These are phyloP conservation scores for Picea abies DNA, from an alignment of 83 land plant genomes.

Conservation along the genomic window DNA sequence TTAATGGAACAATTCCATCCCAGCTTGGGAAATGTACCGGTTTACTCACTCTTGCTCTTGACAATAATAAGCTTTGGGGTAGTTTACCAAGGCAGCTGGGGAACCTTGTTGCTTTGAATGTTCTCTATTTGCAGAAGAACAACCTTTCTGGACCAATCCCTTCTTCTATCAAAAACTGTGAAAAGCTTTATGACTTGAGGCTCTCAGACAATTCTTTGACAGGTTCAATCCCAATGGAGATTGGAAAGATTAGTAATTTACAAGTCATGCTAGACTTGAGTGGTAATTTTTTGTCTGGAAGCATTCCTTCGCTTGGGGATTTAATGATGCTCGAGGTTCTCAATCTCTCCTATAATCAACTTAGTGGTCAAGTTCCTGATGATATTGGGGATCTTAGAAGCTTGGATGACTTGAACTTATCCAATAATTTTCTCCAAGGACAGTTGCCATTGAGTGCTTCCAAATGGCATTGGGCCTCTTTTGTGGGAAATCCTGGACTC, in stretches of 20 bases:
- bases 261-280: constrained; percentile 69
- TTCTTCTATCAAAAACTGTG: constrained; percentile 34
- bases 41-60: constrained; percentile 49
- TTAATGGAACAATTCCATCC: constrained; percentile 51
- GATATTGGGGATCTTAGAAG: constrained; percentile 53
- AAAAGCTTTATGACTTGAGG: constrained; percentile 56
- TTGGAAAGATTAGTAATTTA: constrained; percentile 58
- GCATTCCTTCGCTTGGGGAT: constrained; percentile 64
- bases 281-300: constrained; percentile 49
- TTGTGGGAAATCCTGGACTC: constrained; percentile 63
- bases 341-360: constrained; percentile 65
- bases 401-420: constrained; percentile 55
- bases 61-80: constrained; percentile 54
- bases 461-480: constrained; percentile 43
- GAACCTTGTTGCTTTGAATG: constrained; percentile 44
- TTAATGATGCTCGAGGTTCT: constrained; percentile 55
- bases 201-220: constrained; percentile 52
- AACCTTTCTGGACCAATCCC: constrained; percentile 64
- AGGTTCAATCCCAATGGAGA: constrained; percentile 56
- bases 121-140: constrained; percentile 55
- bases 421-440: constrained; percentile 67
- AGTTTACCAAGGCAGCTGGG: constrained; percentile 58
- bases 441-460: constrained; percentile 48
- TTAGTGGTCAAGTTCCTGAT: constrained; percentile 52
- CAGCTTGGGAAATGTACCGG: constrained; percentile 49